phyloP scores from a whole-genome alignment of 768 basidiomycete genomes.

The Suillus clintonianus region DNA sequence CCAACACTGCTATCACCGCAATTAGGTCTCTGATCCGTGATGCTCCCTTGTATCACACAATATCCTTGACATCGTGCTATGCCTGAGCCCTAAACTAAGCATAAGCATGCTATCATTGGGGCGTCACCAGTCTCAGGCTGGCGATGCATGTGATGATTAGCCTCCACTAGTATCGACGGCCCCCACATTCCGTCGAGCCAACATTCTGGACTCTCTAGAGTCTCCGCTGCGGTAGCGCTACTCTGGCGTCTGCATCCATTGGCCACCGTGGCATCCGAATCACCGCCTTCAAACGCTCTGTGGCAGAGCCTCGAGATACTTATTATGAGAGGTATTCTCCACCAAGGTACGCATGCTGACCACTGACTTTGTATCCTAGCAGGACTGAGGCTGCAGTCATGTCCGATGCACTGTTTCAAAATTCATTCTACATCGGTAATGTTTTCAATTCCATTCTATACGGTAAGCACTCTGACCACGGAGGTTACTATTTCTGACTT shows the following conservation, averaged over 20 bases:
- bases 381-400: neutral
- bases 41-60: neutral
- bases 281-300: neutral
- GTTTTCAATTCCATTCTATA: constrained; percentile 16
- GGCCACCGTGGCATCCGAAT: neutral
- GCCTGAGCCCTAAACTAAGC: neutral
- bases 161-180: neutral
- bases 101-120: neutral
- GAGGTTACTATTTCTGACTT: neutral
- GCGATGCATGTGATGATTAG: neutral
- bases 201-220: neutral
- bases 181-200: neutral
- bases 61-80: neutral
- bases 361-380: neutral
- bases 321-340: neutral
- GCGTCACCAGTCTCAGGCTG: neutral
- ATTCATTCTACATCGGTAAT: constrained; percentile 18
- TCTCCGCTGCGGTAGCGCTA: neutral
- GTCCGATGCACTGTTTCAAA: constrained; percentile 12
- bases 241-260: neutral
- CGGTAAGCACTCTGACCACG: constrained; percentile 2
- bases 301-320: neutral
- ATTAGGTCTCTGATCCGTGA: neutral
- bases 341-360: neutral
- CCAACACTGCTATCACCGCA: neutral